These are phyloP conservation scores for Leptomonas seymouri DNA, from an alignment of 208 protist species.

Conservation along the genomic window DNA sequence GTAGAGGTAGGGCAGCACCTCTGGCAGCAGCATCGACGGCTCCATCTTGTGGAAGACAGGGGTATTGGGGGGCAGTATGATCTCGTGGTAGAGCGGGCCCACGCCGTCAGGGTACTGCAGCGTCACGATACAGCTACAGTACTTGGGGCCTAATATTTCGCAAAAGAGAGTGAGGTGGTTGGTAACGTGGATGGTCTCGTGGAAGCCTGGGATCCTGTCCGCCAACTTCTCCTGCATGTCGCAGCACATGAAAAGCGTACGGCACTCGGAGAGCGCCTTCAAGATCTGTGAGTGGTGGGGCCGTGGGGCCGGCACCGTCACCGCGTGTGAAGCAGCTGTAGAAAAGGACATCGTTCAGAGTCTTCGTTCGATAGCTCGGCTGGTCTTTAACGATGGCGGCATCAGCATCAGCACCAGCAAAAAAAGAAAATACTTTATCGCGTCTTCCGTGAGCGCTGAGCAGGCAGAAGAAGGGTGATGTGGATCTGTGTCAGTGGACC, in stretches of 20 bases:
- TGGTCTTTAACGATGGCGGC: too few relatives aligned
- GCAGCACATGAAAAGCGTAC: slow-evolving; percentile 79
- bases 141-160: slow-evolving; percentile 30
- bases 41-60: slow-evolving; percentile 62
- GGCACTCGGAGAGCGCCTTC: slow-evolving; percentile 24
- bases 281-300: not conserved
- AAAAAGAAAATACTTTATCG: too few relatives aligned
- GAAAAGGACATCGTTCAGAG: not conserved
- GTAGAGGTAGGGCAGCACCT: slow-evolving; percentile 51
- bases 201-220: slow-evolving; percentile 44
- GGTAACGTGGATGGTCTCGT: slow-evolving; percentile 49
- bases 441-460: too few relatives aligned
- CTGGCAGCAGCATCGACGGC: slow-evolving; percentile 61
- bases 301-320: slow-evolving; percentile 17
- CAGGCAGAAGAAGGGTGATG: too few relatives aligned
- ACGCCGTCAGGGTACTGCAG: slow-evolving; percentile 63
- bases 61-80: slow-evolving; percentile 46
- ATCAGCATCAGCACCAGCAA: too few relatives aligned
- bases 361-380: too few relatives aligned
- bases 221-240: slow-evolving; percentile 78
- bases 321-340: not conserved
- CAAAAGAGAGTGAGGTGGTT: slow-evolving; percentile 51
- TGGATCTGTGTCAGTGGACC: too few relatives aligned
- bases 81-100: slow-evolving; percentile 46
- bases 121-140: slow-evolving; percentile 55